These are phyloP conservation scores for Raphanus sativus DNA, from an alignment of 345 rosid species.

Conservation along the genomic window DNA sequence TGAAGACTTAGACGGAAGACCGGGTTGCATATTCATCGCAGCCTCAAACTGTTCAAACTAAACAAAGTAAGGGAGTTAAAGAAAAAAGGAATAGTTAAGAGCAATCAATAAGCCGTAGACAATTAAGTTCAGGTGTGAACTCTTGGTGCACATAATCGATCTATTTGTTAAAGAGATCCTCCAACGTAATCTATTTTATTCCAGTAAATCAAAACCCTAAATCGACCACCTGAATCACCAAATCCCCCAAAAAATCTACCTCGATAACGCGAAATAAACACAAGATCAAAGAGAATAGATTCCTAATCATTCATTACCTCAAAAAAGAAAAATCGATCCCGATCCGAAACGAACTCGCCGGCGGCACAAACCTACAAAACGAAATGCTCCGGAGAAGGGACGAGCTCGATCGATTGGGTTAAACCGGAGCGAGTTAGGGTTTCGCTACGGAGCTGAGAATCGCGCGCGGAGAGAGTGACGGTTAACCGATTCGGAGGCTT, in stretches of 20 bases:
- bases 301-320: constrained; percentile 16
- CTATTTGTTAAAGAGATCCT: too few species aligned
- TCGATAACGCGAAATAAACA: neutral
- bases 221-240: constrained; percentile 29
- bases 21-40: constrained; percentile 59
- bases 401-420: constrained; percentile 25
- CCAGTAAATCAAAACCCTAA: constrained; percentile 34
- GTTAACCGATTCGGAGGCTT: constrained; percentile 7
- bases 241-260: constrained; percentile 12
- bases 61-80: constrained; percentile 2
- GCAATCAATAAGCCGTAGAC: neutral
- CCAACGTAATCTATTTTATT: too few species aligned
- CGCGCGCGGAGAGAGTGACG: neutral
- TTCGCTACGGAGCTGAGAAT: neutral
- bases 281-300: neutral
- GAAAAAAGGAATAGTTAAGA: neutral
- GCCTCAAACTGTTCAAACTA: constrained; percentile 26
- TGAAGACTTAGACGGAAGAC: constrained; percentile 47
- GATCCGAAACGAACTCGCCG: constrained; percentile 33
- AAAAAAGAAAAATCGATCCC: neutral
- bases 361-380: constrained; percentile 2
- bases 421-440: constrained; percentile 18
- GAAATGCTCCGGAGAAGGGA: constrained; percentile 23
- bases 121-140: too few species aligned
- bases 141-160: too few species aligned